Evolutionary conservation across 163 green algal species (phyloP), one percentile per base, ranked within the genome.

Genomic region (Chlorella variabilis): DNA sequence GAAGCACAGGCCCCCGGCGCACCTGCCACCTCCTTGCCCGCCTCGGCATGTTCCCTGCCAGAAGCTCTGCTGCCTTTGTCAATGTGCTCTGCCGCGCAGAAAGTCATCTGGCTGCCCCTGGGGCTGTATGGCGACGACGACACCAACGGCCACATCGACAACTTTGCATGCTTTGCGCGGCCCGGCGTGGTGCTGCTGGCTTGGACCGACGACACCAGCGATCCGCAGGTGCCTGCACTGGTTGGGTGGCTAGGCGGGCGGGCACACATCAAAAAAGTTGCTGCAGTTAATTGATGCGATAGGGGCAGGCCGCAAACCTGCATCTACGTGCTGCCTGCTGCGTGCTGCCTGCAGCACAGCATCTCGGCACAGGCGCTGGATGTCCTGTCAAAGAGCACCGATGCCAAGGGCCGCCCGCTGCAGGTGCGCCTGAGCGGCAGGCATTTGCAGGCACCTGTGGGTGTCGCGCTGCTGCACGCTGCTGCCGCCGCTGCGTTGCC

Each of bases 81-180:
- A 42, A 54, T 54, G 15, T 15, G 45, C 45, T 54, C 45, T 54
- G 45, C 45, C 45, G n/a, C 58, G 63, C 45, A 75, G 48, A 93
- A 91, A 75, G 71, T 93, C 38, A 87, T 94, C 69, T 95, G 91
- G 89, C 80, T 92, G 71, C 49, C 83, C 49, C 38, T 27, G 27
- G 83, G 83, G 13, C 78, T 85, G 51, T 70, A 45, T 0, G 78
- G 34, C 0, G 82, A 91, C 73, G 54, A 78, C 23, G 89, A 94
- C 84, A 93, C 91, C 39, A 92, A 97, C 75, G 93, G 73, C 27
- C 93, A 97, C 80, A 83, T 97, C 39, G 93, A 97, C 87, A 97
- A 97, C 84, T 86, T 97, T 77, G 91, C 91, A 15, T 97, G 90
- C 82, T 97, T 97, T 84, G 86, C 87, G 4, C 34, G 80, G 15